phyloP scores from a whole-genome alignment of 345 rosid species.

The Populus tremula region DNA sequence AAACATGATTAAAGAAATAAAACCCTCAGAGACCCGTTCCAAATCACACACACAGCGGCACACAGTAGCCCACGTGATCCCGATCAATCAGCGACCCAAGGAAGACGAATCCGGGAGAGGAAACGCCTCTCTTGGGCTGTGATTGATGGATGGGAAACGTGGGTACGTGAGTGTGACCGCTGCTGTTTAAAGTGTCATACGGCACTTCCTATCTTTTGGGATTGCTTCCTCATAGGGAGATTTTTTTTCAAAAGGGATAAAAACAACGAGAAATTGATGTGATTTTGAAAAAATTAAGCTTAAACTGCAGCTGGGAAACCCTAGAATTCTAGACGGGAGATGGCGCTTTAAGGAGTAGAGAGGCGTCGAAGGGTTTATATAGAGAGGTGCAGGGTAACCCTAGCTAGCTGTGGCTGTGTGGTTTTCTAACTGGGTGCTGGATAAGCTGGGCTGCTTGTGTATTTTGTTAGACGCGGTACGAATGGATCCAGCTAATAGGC shows the following conservation, averaged over 20 bases:
- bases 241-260: not conserved
- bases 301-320: not conserved
- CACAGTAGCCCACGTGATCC: constrained; percentile 15
- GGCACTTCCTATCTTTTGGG: constrained; percentile 68
- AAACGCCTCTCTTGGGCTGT: constrained; percentile 6
- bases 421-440: not conserved
- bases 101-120: constrained; percentile 17
- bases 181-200: constrained; percentile 54
- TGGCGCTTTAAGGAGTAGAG: rapidly evolving
- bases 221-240: constrained; percentile 45
- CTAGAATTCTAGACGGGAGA: not conserved
- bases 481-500: not conserved
- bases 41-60: constrained; percentile 47
- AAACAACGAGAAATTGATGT: not conserved
- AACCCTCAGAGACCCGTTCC: constrained; percentile 61
- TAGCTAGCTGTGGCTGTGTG: not conserved
- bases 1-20: not conserved
- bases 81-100: constrained; percentile 12
- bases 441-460: too few relatives aligned
- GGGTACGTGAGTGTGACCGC: constrained; percentile 13
- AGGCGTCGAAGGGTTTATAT: not conserved
- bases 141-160: constrained; percentile 24
- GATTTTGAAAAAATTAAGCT: not conserved
- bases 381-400: not conserved
- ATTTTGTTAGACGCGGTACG: not conserved